Evolutionary conservation across 768 basidiomycete species (phyloP).

Genomic region (Clathrus columnatus): DNA sequence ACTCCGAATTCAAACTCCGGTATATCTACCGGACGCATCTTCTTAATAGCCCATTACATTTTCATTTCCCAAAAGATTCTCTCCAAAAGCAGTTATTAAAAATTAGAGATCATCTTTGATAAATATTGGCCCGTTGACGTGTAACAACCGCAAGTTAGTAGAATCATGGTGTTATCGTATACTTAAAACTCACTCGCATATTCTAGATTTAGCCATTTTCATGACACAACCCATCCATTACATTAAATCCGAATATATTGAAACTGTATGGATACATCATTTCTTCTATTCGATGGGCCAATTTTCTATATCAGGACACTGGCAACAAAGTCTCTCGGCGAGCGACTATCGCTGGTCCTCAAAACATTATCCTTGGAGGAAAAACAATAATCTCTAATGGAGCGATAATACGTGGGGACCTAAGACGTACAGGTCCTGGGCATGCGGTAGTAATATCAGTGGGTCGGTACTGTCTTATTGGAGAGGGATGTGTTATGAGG

Average conservation of each 20-base stretch:
- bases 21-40: background rate
- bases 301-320: conserved; percentile 54
- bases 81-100: too few relatives aligned
- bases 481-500: conserved; percentile 86
- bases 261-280: conserved; percentile 45
- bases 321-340: conserved; percentile 93
- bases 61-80: too few relatives aligned
- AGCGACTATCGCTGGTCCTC: conserved; percentile 85
- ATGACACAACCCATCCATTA: conserved; percentile 56
- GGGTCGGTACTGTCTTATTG: conserved; percentile 87
- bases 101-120: too few relatives aligned
- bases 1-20: background rate
- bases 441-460: conserved; percentile 91
- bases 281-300: background rate
- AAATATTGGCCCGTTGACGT: too few relatives aligned
- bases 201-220: too few relatives aligned
- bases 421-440: conserved; percentile 80
- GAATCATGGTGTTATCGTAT: too few relatives aligned
- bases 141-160: too few relatives aligned
- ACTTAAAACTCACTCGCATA: background rate
- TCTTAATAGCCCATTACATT: too few relatives aligned
- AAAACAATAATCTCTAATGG: conserved; percentile 91
- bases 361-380: conserved; percentile 95
- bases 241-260: conserved; percentile 76
- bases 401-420: conserved; percentile 89